Evolutionary conservation across 1,284 basidiomycete genomes (phyloP).

Genomic region (Ganoderma resinaceum): DNA sequence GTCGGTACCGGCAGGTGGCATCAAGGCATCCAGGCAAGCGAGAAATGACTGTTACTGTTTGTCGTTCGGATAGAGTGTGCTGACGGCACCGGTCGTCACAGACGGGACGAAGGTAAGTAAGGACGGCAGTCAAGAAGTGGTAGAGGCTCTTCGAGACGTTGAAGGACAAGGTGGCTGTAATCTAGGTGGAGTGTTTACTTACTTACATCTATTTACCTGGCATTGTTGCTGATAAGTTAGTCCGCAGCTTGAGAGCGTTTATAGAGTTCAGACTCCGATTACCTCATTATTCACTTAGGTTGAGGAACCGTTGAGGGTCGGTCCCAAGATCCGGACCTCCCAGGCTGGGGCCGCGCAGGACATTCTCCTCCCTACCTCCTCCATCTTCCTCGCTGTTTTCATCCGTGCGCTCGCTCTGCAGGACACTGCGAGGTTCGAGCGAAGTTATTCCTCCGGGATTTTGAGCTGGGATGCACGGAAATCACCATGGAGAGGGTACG

Average conservation of each 20-base stretch:
- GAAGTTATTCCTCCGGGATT: neutral
- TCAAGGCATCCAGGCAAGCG: constrained; percentile 13
- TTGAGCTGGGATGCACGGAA: constrained; percentile 27
- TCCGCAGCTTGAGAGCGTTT: too few species aligned
- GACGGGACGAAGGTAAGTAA: constrained; percentile 6
- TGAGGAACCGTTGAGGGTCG: constrained; percentile 1
- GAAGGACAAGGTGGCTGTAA: neutral
- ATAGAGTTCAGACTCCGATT: neutral
- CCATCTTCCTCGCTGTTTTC: constrained; percentile 2
- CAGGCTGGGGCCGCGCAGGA: neutral
- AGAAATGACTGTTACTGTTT: neutral
- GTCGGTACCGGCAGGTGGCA: constrained; percentile 38
- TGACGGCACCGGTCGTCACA: constrained; percentile 3
- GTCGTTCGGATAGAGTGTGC: constrained; percentile 5
- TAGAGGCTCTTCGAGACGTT: neutral
- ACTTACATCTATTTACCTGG: neutral
- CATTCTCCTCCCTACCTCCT: neutral
- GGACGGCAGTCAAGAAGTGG: too few species aligned
- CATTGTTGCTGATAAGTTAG: neutral
- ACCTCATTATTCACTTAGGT: too few species aligned
- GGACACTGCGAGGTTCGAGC: constrained; percentile 14
- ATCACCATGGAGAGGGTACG: constrained; percentile 31
- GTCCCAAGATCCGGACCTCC: neutral
- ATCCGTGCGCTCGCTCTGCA: constrained; percentile 3
- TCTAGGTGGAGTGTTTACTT: too few species aligned